Evolutionary conservation across 257 asterid species (phyloP), one percentile per base, ranked within the genome.

Genomic region (Handroanthus guayacan): DNA sequence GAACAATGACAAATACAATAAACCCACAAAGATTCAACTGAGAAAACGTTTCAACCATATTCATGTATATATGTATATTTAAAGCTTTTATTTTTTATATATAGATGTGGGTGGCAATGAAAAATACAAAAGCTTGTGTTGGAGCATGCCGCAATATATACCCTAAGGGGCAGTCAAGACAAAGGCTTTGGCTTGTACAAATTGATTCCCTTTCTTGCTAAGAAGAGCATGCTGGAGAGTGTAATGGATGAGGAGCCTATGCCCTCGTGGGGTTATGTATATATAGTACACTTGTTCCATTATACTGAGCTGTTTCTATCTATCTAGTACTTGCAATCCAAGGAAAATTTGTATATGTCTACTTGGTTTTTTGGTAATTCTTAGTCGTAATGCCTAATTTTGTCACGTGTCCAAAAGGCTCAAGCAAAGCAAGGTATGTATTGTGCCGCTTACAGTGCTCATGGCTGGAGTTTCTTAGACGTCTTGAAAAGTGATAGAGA

Each of bases 261-360:
- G 80, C 78, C 73, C 77, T 67, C 79, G 45, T 62, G 73, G 60
- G 78, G 48, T 74, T 72, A 18, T 69, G n/a, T 41, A 41, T 69
- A 17, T 41, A 41, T 72, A 14, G 79, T 75, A 79, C 75, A 31
- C 56, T 65, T 75, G 75, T 84, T 70, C 83, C 82, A 80, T 81
- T 25, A 25, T 25, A 1, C 31, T 89, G 81, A 86, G 43, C 48
- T 78, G 89, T 86, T 81, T 86, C 91, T 52, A 83, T 89, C 89
- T 78, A 78, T 44, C 78, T 64, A n/a, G 58, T 84, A 77, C 83
- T 70, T 74, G 71, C 82, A 56, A 62, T 47, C 80, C 43, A 54
- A 48, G 17, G 58, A 20, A 41, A 9, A 54, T 38, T 37, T 1
- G 2, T 14, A 1, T 50, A 37, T 36, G 31, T 56, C 50, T 18